These are phyloP conservation scores for Globisporangium iwayamae DNA, from an alignment of 352 stramenopile genomes.

Conservation along the genomic window DNA sequence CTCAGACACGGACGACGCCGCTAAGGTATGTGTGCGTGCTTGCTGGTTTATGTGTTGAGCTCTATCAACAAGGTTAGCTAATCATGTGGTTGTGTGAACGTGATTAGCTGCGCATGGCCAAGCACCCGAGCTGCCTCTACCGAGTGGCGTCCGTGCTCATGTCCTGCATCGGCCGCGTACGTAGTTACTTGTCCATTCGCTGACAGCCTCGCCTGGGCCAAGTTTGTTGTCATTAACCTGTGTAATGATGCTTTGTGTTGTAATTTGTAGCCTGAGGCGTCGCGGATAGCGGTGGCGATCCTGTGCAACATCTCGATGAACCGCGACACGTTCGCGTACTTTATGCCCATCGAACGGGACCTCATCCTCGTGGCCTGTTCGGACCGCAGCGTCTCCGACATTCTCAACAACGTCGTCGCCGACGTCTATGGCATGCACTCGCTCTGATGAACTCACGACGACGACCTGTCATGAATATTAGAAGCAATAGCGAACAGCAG, in stretches of 20 bases:
- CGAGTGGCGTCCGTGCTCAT: slow-evolving; percentile 50
- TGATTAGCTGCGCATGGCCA: slow-evolving; percentile 53
- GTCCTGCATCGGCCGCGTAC: slow-evolving; percentile 69
- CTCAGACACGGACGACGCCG: slow-evolving; percentile 50
- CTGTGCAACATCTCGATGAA: slow-evolving; percentile 79
- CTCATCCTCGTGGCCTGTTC: slow-evolving; percentile 70
- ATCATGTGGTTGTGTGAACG: background rate
- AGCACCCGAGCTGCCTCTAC: slow-evolving; percentile 59
- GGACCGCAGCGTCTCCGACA: slow-evolving; percentile 71
- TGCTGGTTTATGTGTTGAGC: background rate
- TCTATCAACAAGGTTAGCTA: background rate
- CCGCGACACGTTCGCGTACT: slow-evolving; percentile 70
- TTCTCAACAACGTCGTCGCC: slow-evolving; percentile 77
- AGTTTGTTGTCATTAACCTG: background rate
- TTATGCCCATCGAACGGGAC: slow-evolving; percentile 74
- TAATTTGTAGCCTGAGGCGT: slow-evolving; percentile 48
- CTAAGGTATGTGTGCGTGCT: slow-evolving; percentile 32
- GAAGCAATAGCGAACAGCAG: no score
- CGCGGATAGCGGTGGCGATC: slow-evolving; percentile 67
- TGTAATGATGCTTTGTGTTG: background rate
- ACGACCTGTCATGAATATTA: no score
- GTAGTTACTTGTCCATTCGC: slow-evolving; percentile 5
- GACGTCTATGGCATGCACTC: slow-evolving; percentile 84
- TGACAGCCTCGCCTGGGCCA: background rate
- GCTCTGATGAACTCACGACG: slow-evolving; percentile 28